Evolutionary conservation across 352 stramenopile species (phyloP), one percentile per base, ranked within the genome.

Genomic region (Nothophytophthora sp.): DNA sequence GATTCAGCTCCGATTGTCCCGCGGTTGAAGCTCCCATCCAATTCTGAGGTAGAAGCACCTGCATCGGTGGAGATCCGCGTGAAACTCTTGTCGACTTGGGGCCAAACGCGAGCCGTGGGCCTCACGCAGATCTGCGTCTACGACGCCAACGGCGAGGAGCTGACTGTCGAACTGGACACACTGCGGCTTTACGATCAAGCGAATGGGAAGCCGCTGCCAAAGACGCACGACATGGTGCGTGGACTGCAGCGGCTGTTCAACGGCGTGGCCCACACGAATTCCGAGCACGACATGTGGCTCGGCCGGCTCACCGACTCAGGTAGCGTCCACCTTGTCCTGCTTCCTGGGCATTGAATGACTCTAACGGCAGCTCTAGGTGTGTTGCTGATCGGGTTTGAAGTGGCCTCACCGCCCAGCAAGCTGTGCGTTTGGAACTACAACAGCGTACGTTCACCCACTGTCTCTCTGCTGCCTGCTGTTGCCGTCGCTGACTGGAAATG

Each of bases 391-490:
- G 62, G 41, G 15, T 88, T 93, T 38, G 40, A 76, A 28, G 62
- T 90, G 0, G 23, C 27, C 1, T 62, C 50, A 7, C 7, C 40
- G 0, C 78, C 79, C 1, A 88, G 60, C 35, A 91, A 90, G 24
- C 56, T 93, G 4, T 90, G 83, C 24, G 48, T 93, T 1, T 93
- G 83, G 83, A 93, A 91, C 60, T 89, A 81, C 63, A 93, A 90
- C 49, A 83, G 73, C 24, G 80, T 90, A 62, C 19, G 79, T 65
- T n/a, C n/a, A n/a, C n/a, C n/a, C n/a, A 30, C 12, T 37, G 16
- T 29, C 20, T 9, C 20, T 32, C 7, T 32, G 3, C 15, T 6
- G 16, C 4, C 33, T 38, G 19, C 18, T 1, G 19, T 24, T 27
- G 20, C 8, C 42, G 11, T 7, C 13, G 43, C 7, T 23, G 15